phyloP scores from a whole-genome alignment of 257 asterid genomes.

The Scutellaria baicalensis region DNA sequence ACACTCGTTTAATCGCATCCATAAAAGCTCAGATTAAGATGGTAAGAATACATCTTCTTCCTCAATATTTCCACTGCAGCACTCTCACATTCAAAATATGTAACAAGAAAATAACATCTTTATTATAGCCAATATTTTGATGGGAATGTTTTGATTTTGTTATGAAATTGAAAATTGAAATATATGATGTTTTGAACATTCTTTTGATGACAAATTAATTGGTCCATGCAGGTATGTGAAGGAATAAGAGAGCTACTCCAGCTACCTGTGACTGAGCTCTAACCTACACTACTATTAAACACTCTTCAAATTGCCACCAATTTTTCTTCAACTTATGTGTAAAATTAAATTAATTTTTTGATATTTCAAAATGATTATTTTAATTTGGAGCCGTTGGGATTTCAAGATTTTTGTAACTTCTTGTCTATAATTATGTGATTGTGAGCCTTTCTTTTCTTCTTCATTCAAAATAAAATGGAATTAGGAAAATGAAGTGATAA shows the following conservation, averaged over 20 bases:
- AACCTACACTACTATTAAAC: background rate
- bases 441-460: too few species aligned
- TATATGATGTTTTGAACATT: background rate
- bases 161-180: background rate
- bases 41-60: slow-evolving; percentile 27
- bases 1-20: slow-evolving; percentile 61
- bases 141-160: background rate
- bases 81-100: background rate
- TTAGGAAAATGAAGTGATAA: too few species aligned
- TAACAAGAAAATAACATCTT: background rate
- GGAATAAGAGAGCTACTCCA: slow-evolving; percentile 66
- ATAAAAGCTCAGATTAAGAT: slow-evolving; percentile 79
- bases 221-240: slow-evolving; percentile 62
- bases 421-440: too few species aligned
- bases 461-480: too few species aligned
- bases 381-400: too few species aligned
- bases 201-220: slow-evolving; percentile 3
- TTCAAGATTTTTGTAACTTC: too few species aligned
- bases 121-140: background rate
- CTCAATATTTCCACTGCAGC: background rate
- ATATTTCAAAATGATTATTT: too few species aligned
- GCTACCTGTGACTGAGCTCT: slow-evolving; percentile 30
- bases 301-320: background rate
- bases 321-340: background rate
- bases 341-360: too few species aligned